Base-by-base conservation (phyloP, 2,329 filamentous ascomycete species). In the Microthyrium microscopicum region DNA sequence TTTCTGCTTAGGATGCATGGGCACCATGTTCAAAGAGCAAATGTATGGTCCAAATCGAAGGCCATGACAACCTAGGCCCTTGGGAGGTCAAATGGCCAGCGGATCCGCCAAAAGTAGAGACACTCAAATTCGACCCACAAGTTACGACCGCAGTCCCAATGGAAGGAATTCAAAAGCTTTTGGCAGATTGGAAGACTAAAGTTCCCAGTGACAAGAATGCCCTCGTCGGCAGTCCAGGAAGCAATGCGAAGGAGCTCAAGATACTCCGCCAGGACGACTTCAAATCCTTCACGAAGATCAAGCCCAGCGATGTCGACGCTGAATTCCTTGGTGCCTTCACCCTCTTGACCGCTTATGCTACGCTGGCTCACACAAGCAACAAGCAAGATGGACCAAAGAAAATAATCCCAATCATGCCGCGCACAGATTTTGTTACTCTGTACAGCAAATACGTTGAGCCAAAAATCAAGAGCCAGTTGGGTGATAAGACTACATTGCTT, bases 261-360 rank as follows among this genome's bases (percentile, higher is more conserved):
- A 37, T 37, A 37, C 35, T 34, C 26, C 11, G 9, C 9, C 9
- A 25, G 13, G 13, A 35, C 30, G 26, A 35, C 30, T 35, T 35
- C 33, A 35, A 35, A 26, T 30, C 38, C 19, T 38, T 38, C 27
- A 17, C 12, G 8, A 35, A 38, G 34, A 40, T 40, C 35, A 38
- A 34, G 25, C 5, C 26, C 26, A 29, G 13, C 17, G 38, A 40
- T 30, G 35, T 38, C 26, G 31, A 20, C 29, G 38, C 31, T 15
- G 38, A 40, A 20, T 40, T 40, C 33, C 38, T 40, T 32, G 38
- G 38, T 25, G 37, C 26, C 31, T 40, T 40, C 35, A 38, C 38
- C 31, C 35, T 40, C 31, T 28, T 40, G 26, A 32, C 35, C 24
- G 37, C 38, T 31, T 40, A 40, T 29, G 37, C 35, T 33, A 31